Base-by-base conservation (phyloP, 495 filamentous ascomycete species). In the Annulohypoxylon nitens region DNA sequence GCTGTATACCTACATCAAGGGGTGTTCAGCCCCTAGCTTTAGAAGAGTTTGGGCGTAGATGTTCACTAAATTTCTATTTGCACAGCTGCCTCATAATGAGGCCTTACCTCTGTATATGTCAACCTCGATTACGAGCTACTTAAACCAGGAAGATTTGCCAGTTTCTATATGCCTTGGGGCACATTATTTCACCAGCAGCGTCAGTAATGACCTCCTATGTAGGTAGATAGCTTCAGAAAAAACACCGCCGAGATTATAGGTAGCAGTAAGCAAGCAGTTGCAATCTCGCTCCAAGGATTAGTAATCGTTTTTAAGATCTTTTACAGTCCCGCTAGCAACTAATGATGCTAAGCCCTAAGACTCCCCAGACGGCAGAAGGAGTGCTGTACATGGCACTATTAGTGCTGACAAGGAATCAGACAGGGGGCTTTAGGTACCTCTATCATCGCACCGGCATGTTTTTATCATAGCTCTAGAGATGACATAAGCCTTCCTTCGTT, bases 401-500 rank as follows among this genome's bases (percentile, higher is more conserved):
- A 30, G 30, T 30, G 30, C 30, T 30, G 30, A 30, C 30, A 30
- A 30, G 30, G 3, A 30, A 30, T 30, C 14, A 43, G 12, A 14
- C 12, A 3, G 10, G 39, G 12, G 39, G 39, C 39, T n/a, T n/a
- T 41, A 12, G 10, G 10, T 12, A 9, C 37, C 37, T 12, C 10
- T 12, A 12, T 12, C 34, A 12, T 41, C 5, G 37, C 37, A 41
- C 12, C 37, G 37, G 37, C 37, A 41, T 41, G 12, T 41, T 41
- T 41, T 41, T 12, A 43, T n/a, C 12, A 43, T 11, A 43, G 12
- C 39, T 11, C 12, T 43, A n/a, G 11, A n/a, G 10, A 11, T 43
- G 11, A 43, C 39, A n/a, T 43, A 43, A 43, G 39, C 39, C 39
- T 43, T 43, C 39, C 39, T 43, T 43, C 39, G 39, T 43, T n/a